phyloP scores from a whole-genome alignment of 1,284 basidiomycete species.

The Ustilago curta region DNA sequence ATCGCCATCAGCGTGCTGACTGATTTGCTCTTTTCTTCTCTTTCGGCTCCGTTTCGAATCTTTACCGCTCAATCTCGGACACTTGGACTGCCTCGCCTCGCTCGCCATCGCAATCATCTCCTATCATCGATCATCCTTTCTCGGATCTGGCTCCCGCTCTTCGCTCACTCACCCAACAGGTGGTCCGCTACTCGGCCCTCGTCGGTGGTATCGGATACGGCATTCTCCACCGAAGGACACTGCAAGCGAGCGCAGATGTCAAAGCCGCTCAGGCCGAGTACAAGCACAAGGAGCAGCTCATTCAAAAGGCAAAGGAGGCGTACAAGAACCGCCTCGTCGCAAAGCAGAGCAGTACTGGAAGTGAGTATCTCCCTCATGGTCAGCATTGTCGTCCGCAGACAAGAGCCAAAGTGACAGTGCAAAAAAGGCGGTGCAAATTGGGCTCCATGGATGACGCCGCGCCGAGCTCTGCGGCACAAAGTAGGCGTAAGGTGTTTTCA shows the following conservation, averaged over 20 bases:
- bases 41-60: not conserved
- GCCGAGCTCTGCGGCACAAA: not conserved
- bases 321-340: slow-evolving; percentile 75
- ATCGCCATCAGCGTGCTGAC: slow-evolving; percentile 4
- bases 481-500: not conserved
- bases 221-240: slow-evolving; percentile 87
- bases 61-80: not conserved
- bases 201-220: slow-evolving; percentile 90
- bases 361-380: slow-evolving; percentile 20
- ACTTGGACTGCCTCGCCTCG: not conserved
- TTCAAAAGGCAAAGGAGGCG: slow-evolving; percentile 88
- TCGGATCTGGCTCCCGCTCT: not conserved
- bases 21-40: not conserved
- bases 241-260: slow-evolving; percentile 86
- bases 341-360: slow-evolving; percentile 37
- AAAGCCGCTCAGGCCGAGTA: slow-evolving; percentile 75
- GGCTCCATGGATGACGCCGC: not conserved
- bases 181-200: slow-evolving; percentile 94
- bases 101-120: not conserved
- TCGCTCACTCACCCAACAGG: slow-evolving; percentile 73
- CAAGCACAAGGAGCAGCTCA: slow-evolving; percentile 72
- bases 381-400: not conserved
- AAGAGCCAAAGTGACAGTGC: not conserved
- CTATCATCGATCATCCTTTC: not conserved
- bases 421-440: not conserved